Evolutionary conservation across 306 rosid species (phyloP).

Genomic region (Quercus aquifolioides): DNA sequence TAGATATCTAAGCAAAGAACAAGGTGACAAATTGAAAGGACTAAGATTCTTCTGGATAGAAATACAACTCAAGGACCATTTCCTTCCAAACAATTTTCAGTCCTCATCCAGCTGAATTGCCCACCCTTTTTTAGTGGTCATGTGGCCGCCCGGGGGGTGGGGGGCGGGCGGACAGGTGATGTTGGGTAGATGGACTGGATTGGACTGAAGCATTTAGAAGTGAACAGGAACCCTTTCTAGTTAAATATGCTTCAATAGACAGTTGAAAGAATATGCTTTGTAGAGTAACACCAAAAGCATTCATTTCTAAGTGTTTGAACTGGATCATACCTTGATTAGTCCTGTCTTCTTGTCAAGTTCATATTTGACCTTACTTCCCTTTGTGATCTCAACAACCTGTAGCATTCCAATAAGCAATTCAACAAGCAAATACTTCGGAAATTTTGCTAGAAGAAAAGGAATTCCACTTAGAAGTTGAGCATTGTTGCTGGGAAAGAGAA

Average conservation of each 20-base stretch:
- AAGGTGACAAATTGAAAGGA: not conserved
- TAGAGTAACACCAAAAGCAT: not conserved
- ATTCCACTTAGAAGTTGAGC: not conserved
- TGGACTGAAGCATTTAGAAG: not conserved
- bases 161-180: not conserved
- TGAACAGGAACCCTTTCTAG: not conserved
- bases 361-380: conserved; percentile 96
- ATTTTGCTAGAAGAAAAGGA: not conserved
- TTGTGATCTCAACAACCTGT: conserved; percentile 90
- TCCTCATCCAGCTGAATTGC: not conserved
- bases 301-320: not conserved
- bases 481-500: not conserved
- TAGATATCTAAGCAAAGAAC: conserved; percentile 5
- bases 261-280: not conserved
- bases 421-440: conserved; percentile 16
- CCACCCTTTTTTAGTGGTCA: not conserved
- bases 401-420: conserved; percentile 27
- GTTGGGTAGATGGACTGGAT: not conserved
- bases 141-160: not conserved
- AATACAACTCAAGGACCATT: not conserved
- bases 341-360: conserved; percentile 99
- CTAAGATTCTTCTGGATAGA: not conserved
- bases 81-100: not conserved
- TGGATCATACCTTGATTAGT: conserved; percentile 63
- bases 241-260: not conserved